These are phyloP conservation scores for Entomortierella beljakovae DNA, from an alignment of 192 early-diverging fungal species.

Conservation along the genomic window DNA sequence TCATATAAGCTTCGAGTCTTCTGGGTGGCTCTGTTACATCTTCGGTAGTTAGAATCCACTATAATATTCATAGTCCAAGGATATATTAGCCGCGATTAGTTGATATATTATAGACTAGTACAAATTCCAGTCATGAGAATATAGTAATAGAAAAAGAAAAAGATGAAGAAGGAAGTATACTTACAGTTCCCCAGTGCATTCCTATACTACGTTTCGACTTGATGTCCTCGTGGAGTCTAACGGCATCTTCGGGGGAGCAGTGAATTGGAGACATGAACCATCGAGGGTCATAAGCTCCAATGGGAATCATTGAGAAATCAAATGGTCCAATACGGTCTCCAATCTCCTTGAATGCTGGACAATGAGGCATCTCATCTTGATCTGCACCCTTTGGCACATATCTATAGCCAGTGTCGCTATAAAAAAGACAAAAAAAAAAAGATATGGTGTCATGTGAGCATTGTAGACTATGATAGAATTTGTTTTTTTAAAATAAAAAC, in stretches of 20 bases:
- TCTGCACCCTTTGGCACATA: constrained; percentile 56
- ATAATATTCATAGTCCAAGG: neutral
- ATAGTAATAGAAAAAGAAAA: neutral
- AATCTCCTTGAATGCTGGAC: constrained; percentile 89
- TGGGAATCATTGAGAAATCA: constrained; percentile 83
- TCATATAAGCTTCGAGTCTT: constrained; percentile 67
- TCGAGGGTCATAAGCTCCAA: constrained; percentile 87
- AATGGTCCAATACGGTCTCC: constrained; percentile 78
- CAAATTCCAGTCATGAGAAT: no score
- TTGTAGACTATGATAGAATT: neutral
- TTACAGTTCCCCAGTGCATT: constrained; percentile 88
- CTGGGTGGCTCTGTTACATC: constrained; percentile 74
- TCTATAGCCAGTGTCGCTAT: constrained; percentile 85
- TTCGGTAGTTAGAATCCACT: constrained; percentile 80
- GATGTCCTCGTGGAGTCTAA: constrained; percentile 82
- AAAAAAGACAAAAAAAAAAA: constrained; percentile 39
- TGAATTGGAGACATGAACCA: constrained; percentile 81
- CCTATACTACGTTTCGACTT: constrained; percentile 72
- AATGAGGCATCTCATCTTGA: constrained; percentile 69
- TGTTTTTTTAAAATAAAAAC: neutral
- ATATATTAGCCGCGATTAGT: no score
- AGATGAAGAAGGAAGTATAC: neutral
- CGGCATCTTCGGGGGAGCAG: constrained; percentile 83
- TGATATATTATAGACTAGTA: no score
- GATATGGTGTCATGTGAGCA: no score